Conservation (phyloP, 495 filamentous ascomycete species). For the Pyronema domesticum region DNA sequence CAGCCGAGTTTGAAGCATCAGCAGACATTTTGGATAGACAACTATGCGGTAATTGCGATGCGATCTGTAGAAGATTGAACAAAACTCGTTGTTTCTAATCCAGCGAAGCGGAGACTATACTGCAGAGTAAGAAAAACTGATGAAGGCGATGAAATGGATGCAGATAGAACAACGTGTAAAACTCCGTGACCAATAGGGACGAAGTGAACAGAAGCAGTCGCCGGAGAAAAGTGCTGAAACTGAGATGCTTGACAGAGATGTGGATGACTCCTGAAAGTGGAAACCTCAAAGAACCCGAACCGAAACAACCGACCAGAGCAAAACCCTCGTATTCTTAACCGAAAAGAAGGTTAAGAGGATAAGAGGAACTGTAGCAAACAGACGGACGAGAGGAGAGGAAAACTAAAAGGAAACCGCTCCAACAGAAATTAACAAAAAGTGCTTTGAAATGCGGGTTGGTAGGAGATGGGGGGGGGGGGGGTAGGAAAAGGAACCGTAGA, state of each 20-base stretch:
- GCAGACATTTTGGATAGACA: constrained; percentile 22
- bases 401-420: constrained; percentile 2
- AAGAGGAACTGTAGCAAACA: constrained; percentile 1
- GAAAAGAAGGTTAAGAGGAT: background rate
- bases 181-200: background rate
- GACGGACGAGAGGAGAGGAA: background rate
- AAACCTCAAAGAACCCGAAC: background rate
- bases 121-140: constrained; percentile 4
- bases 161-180: background rate
- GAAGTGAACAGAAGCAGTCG: background rate
- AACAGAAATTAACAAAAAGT: background rate
- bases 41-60: background rate
- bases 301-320: background rate
- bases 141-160: background rate
- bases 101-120: background rate
- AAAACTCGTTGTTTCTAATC: background rate
- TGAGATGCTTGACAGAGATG: background rate
- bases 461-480: background rate
- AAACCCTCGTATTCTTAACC: background rate
- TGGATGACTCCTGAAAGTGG: background rate
- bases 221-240: background rate
- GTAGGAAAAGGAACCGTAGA: background rate
- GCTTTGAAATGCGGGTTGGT: background rate
- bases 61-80: background rate
- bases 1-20: constrained; percentile 19